These are phyloP conservation scores for Leptographium wingfieldii DNA, from an alignment of 2,329 filamentous ascomycete genomes.

Conservation along the genomic window DNA sequence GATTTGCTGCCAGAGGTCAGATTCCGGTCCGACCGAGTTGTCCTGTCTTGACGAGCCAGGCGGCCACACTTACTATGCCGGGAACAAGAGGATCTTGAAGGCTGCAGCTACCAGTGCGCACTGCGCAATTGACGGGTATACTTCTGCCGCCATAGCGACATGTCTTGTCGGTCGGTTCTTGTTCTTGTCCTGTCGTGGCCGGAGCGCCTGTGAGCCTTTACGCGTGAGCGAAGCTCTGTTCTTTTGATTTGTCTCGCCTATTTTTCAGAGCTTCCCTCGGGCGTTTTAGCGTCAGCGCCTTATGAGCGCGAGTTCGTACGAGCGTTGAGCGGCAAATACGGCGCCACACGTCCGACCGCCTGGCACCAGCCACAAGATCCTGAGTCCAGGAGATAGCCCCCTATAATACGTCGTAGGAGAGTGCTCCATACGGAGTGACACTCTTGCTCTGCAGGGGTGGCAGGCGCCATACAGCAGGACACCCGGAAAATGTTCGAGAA, in stretches of 20 bases:
- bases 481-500: too few species aligned
- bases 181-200: not conserved
- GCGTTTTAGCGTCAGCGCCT: not conserved
- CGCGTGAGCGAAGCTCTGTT: not conserved
- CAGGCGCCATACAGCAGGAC: not conserved
- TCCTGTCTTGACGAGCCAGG: not conserved
- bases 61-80: slow-evolving; percentile 58
- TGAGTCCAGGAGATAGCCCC: not conserved
- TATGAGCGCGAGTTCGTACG: not conserved
- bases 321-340: not conserved
- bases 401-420: not conserved
- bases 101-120: slow-evolving; percentile 76
- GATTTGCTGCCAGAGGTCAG: slow-evolving; percentile 58
- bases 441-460: not conserved
- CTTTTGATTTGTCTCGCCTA: not conserved
- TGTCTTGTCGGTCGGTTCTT: not conserved
- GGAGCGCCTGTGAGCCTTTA: not conserved
- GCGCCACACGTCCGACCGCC: not conserved
- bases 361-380: not conserved
- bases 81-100: slow-evolving; percentile 84
- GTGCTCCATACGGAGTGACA: not conserved
- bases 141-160: slow-evolving; percentile 51
- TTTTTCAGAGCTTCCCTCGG: not conserved
- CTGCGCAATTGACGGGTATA: slow-evolving; percentile 79
- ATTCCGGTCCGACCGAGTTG: not conserved